Evolutionary conservation across 257 asterid genomes (phyloP).

Genomic region (Nicotiana noctiflora): DNA sequence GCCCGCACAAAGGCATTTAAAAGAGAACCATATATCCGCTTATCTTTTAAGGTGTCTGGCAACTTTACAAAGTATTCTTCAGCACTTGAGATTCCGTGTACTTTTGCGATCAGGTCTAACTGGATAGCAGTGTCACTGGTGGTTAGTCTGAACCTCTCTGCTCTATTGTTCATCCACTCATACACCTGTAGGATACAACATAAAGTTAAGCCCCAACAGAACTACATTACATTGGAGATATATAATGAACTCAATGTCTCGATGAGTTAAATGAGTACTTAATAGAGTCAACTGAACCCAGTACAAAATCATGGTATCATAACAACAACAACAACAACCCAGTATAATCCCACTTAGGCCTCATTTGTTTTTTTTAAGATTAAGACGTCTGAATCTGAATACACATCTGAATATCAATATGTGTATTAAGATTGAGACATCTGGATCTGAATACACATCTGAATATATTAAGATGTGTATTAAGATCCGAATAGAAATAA

Average conservation of each 20-base stretch:
- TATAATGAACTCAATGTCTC: not conserved
- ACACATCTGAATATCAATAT: too few species aligned
- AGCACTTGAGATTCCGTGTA: conserved; percentile 68
- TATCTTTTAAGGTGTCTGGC: conserved; percentile 70
- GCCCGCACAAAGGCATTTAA: conserved; percentile 68
- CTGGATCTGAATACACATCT: too few species aligned
- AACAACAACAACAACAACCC: too few species aligned
- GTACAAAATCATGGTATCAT: not conserved
- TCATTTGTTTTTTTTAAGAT: too few species aligned
- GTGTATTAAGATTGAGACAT: too few species aligned
- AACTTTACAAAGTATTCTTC: conserved; percentile 61
- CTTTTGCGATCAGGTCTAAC: conserved; percentile 78
- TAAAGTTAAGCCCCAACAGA: not conserved
- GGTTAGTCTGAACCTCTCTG: conserved; percentile 54
- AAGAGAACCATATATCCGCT: conserved; percentile 73
- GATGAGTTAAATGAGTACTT: not conserved
- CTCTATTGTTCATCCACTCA: conserved; percentile 83
- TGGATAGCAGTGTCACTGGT: conserved; percentile 87
- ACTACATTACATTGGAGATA: not conserved
- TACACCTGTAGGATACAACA: conserved; percentile 46
- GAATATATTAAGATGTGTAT: too few species aligned
- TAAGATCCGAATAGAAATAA: too few species aligned
- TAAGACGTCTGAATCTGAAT: too few species aligned
- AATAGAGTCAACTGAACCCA: not conserved
- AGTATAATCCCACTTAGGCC: too few species aligned